Base-by-base conservation (phyloP, 202 grass and related monocot genomes). In the Digitaria exilis region DNA sequence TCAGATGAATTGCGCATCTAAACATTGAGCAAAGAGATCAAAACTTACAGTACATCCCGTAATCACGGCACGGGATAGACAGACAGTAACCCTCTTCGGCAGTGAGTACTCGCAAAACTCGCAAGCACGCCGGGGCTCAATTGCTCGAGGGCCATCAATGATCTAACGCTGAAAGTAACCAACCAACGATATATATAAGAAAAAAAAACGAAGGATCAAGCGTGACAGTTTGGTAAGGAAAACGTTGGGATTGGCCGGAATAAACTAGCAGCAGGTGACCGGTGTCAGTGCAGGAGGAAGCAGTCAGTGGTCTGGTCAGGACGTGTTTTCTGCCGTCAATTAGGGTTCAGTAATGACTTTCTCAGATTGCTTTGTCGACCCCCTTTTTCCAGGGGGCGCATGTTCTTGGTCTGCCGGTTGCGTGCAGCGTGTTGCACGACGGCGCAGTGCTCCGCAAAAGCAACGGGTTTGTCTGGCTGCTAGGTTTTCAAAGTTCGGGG, bases 321-420 rank as follows among this genome's bases (percentile, higher is more conserved):
- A 66, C 69, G 48, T 80, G 84, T 86, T 73, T 86, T 58, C 76
- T 57, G 84, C 68, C 84, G 57, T 26, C 26, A 16, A 57, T 80
- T 35, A 73, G 63, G 65, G 58, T 45, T 34, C 43, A 34, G 76
- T 21, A 72, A 71, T 25, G 43, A 57, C 21, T 37, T 31, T 44
- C 63, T n/a, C n/a, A n/a, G 58, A 34, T 45, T 44, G 25, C 35
- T 65, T 26, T 6, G 3, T 59, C 12, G 32, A n/a, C 42, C 49
- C 7, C 32, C 22, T 80, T 54, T 41, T 10, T 6, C 15, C 7
- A 24, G n/a, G 14, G 21, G 58, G n/a, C 41, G 29, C 55, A 45
- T 50, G 71, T 77, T 46, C 52, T 68, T 0, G 37, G 37, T 39
- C n/a, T n/a, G 37, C 37, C 37, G 37, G 37, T 39, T 7, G 9